Evolutionary conservation across 345 rosid species (phyloP).

Genomic region (Gossypium longicalyx): DNA sequence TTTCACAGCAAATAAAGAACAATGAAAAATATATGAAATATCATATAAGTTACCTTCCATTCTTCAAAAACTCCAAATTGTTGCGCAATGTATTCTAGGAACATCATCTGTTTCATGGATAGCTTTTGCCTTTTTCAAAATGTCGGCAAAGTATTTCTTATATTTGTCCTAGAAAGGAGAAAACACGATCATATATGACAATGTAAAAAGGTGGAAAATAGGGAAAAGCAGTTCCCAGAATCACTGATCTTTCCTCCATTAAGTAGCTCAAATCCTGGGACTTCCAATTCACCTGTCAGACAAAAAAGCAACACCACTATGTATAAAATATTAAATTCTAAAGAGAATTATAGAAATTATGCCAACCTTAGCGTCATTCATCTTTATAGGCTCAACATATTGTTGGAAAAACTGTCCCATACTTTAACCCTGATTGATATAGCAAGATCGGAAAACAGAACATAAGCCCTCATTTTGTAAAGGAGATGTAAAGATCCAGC

Average conservation of each 20-base stretch:
- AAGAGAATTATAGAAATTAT: neutral
- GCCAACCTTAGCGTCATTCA: conserved; percentile 77
- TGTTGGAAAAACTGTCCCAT: conserved; percentile 85
- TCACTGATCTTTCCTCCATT: conserved; percentile 51
- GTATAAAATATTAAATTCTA: conserved; percentile 8
- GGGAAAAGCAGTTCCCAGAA: conserved; percentile 2
- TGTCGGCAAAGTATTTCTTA: conserved; percentile 49
- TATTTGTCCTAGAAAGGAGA: conserved; percentile 61
- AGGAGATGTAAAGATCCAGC: neutral
- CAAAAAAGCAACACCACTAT: conserved; percentile 14
- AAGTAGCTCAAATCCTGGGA: conserved; percentile 81
- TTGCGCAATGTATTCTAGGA: conserved; percentile 62
- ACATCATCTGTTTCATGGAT: conserved; percentile 60
- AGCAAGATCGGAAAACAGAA: neutral
- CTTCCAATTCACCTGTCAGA: conserved; percentile 82
- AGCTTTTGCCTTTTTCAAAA: conserved; percentile 66
- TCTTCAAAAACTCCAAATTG: conserved; percentile 91
- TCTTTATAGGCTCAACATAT: conserved; percentile 85
- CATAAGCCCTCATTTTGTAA: neutral
- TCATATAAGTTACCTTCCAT: conserved; percentile 67
- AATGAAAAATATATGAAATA: neutral
- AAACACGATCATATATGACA: conserved; percentile 14
- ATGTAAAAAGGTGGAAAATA: neutral
- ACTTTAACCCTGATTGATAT: conserved; percentile 74
- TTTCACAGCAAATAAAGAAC: neutral